These are phyloP conservation scores for Linum tenue DNA, from an alignment of 345 rosid genomes.

Conservation along the genomic window DNA sequence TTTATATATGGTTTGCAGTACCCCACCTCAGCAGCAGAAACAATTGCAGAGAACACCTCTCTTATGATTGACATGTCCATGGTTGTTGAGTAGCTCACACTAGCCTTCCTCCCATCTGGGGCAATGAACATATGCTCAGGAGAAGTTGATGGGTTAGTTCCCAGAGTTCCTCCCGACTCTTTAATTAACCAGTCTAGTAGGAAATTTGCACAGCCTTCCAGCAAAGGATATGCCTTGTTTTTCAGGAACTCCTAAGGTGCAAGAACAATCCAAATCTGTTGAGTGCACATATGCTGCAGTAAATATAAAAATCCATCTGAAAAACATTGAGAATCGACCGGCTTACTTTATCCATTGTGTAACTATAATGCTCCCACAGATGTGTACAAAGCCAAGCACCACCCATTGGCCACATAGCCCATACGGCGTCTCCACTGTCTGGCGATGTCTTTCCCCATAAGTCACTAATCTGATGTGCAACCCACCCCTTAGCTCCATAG, in stretches of 20 bases:
- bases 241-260: conserved; percentile 55
- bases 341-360: conserved; percentile 70
- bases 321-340: neutral
- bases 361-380: conserved; percentile 86
- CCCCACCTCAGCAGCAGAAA: conserved; percentile 75
- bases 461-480: conserved; percentile 76
- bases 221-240: conserved; percentile 63
- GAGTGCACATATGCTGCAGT: neutral
- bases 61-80: conserved; percentile 85
- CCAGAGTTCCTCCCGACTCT: conserved; percentile 63
- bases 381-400: conserved; percentile 27
- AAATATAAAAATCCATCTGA: conserved; percentile 1
- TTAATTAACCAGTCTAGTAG: conserved; percentile 87
- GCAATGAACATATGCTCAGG: conserved; percentile 78
- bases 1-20: conserved; percentile 8
- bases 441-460: conserved; percentile 92
- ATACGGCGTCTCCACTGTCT: conserved; percentile 54
- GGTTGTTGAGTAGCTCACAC: conserved; percentile 91
- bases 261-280: too few species aligned
- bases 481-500: conserved; percentile 83
- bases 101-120: conserved; percentile 69
- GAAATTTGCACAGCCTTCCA: conserved; percentile 73
- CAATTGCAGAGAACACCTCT: conserved; percentile 62
- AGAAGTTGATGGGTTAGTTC: conserved; percentile 90
- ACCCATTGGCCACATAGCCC: conserved; percentile 20